Evolutionary conservation across 495 filamentous ascomycete species (phyloP), one percentile per base, ranked within the genome.

Genomic region (Oidiodendron maius): DNA sequence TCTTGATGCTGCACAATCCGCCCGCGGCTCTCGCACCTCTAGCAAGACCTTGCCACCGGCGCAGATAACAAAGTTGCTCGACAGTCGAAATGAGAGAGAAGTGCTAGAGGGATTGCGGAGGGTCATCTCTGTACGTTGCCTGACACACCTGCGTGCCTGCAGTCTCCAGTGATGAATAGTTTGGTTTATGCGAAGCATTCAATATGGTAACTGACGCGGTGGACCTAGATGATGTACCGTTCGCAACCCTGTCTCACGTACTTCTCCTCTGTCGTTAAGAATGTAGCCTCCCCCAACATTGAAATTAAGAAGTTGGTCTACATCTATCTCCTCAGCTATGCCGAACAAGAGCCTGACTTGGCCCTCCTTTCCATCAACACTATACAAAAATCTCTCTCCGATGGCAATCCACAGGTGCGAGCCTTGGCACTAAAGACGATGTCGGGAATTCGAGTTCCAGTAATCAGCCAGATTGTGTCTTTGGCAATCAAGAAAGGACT

Each of bases 401-500:
- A 96, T 66, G 72, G 82, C 44, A 95, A 89, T 62, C 89, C 91
- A 4, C 85, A 94, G 59, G 81, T 95, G 4, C 81, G 93, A 47
- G 88, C 90, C 12, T 82, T 97, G 66, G 93, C 93, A 2, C 76
- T 98, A 45, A 82, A 87, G 20, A 90, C 89, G 51, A 97, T 98
- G 89, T 91, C 89, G 5, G 89, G 89, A 3, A 97, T 98, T 44
- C 74, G 88, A 8, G 94, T 98, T 1, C 93, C 93, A 2, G 94
- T 95, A n/a, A 97, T 98, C 66, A 91, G 87, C 44, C 93, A 96
- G 66, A 97, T 98, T 54, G 94, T 98, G n/a, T 89, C 85, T 2
- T 69, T 98, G 37, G 93, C 87, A 1, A 96, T 98, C 64, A 94
- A 95, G 61, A 83, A 89, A 52, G 93, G 93, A 1, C 81, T 82